Conservation (phyloP, 2,329 filamentous ascomycete genomes). For the Diaporthe sp. region DNA sequence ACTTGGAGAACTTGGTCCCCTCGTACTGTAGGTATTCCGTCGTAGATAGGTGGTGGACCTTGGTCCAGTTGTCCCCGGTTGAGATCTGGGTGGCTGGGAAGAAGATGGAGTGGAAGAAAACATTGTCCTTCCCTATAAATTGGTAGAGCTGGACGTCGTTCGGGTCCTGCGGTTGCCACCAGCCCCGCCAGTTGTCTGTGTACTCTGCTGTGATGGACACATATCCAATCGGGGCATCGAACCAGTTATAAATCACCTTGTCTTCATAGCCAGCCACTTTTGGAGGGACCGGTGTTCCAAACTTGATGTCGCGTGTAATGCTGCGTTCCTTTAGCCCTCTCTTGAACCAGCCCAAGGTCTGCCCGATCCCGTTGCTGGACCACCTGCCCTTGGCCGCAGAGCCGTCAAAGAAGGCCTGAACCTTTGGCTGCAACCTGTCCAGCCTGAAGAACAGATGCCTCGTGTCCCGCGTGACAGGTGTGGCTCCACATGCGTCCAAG, state of each 20-base stretch:
- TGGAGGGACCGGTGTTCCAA: constrained; percentile 57
- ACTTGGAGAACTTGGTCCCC: constrained; percentile 80
- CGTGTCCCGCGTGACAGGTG: constrained; percentile 72
- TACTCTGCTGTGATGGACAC: constrained; percentile 81
- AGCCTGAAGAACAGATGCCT: constrained; percentile 77
- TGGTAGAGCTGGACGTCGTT: constrained; percentile 77
- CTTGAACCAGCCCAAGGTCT: constrained; percentile 71
- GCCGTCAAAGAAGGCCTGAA: constrained; percentile 72
- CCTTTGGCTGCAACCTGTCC: constrained; percentile 73
- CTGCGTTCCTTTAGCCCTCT: constrained; percentile 75
- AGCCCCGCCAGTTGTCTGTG: constrained; percentile 77
- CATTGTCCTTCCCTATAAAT: constrained; percentile 85
- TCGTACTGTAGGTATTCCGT: constrained; percentile 80
- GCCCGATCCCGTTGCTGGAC: constrained; percentile 68
- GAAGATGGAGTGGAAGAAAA: constrained; percentile 77
- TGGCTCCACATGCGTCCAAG: constrained; percentile 68
- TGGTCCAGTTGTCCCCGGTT: constrained; percentile 78
- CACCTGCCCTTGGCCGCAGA: constrained; percentile 70
- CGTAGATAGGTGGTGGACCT: constrained; percentile 77
- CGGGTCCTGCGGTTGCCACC: constrained; percentile 73
- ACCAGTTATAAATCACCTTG: constrained; percentile 75
- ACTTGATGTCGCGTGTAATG: constrained; percentile 79
- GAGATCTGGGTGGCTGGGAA: constrained; percentile 79
- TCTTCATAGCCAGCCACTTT: constrained; percentile 43
- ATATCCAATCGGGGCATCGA: constrained; percentile 83